A percentile compares a stretch with the other conserved stretches of the same genome.
phyloP scores from a whole-genome alignment of 2,329 filamentous ascomycete species.

The Penicillium sp. region DNA sequence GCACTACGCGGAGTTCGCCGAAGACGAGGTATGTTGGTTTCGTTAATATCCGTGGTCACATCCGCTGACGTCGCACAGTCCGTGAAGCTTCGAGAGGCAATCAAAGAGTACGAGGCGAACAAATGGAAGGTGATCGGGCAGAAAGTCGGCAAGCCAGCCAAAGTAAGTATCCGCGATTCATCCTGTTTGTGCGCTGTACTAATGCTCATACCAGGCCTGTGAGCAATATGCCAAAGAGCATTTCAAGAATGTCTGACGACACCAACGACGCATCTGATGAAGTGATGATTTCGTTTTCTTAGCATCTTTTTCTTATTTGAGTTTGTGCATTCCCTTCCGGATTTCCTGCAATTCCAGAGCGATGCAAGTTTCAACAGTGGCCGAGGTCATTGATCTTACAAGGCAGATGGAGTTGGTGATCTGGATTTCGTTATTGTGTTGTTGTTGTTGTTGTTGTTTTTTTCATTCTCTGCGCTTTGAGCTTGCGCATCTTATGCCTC shows the following conservation, averaged over 20 bases:
- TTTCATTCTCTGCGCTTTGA: constrained; percentile 9
- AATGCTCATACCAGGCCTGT: constrained; percentile 61
- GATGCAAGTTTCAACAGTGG: constrained; percentile 25
- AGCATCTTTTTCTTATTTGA: constrained; percentile 24
- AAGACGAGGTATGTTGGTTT: constrained; percentile 73
- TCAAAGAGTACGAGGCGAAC: constrained; percentile 98
- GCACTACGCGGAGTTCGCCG: constrained; percentile 98
- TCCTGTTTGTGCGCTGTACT: constrained; percentile 13
- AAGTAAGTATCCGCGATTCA: constrained; percentile 56
- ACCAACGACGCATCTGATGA: constrained; percentile 32
- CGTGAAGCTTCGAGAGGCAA: constrained; percentile 73
- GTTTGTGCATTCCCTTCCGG: constrained; percentile 24
- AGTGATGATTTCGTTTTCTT: constrained; percentile 30
- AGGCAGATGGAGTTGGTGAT: constrained; percentile 30
- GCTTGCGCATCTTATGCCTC: constrained; percentile 3
- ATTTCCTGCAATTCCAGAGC: constrained; percentile 26
- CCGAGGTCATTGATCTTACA: constrained; percentile 20
- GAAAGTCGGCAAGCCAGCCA: constrained; percentile 96
- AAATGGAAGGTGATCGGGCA: constrained; percentile 98
- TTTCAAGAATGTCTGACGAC: constrained; percentile 57
- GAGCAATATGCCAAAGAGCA: constrained; percentile 97
- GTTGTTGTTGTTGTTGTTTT: not conserved
- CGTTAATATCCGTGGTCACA: constrained; percentile 7
- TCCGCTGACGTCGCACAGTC: constrained; percentile 32
- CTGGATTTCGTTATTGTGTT: constrained; percentile 13